A percentile compares a stretch with the other conserved stretches of the same genome.
These are phyloP conservation scores for Penicillium nordicum DNA, from an alignment of 2,329 filamentous ascomycete genomes.

Conservation along the genomic window DNA sequence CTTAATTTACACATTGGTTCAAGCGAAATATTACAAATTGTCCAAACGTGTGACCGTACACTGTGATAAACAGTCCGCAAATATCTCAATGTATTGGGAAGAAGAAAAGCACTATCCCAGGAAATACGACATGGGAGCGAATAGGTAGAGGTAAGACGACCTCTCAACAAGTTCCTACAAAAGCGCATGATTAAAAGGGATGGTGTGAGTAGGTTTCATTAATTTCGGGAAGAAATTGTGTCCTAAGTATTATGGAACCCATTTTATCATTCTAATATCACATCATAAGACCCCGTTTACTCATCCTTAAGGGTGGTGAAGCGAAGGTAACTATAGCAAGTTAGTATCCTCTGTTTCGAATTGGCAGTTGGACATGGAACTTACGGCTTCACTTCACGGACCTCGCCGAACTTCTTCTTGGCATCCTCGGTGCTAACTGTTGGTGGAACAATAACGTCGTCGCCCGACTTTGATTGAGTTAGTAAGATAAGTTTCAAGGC, in stretches of 20 bases:
- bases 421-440: conserved; percentile 79
- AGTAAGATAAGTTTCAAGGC: background rate
- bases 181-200: background rate
- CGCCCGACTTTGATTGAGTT: conserved; percentile 52
- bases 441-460: conserved; percentile 90
- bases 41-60: background rate
- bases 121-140: background rate
- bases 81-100: background rate
- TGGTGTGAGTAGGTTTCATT: background rate
- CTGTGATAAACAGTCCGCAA: background rate
- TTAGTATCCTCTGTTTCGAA: conserved; percentile 4
- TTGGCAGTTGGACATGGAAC: conserved; percentile 9
- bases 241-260: background rate
- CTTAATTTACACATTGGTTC: background rate
- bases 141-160: background rate
- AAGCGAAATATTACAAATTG: background rate
- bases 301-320: conserved; percentile 35
- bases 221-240: background rate
- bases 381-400: conserved; percentile 59
- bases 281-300: conserved; percentile 23
- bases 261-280: conserved; percentile 13
- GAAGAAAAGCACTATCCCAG: background rate
- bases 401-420: conserved; percentile 78
- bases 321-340: conserved; percentile 37
- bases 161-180: background rate